Evolutionary conservation across 768 basidiomycete genomes (phyloP).

Genomic region (Suillus weaverae): DNA sequence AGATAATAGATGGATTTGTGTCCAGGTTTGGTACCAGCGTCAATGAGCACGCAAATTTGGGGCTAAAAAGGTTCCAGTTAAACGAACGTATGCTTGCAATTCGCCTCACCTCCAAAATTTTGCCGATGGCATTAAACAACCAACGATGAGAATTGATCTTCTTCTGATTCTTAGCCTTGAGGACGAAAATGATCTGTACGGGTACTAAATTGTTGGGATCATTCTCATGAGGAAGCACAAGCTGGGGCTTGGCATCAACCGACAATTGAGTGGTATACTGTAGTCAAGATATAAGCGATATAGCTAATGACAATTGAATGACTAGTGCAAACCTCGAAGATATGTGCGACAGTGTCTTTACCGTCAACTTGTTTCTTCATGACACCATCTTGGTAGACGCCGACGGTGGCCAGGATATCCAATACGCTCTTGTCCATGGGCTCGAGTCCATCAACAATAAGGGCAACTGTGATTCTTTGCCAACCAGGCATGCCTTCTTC

Average conservation of each 20-base stretch:
- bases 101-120: slow-evolving; percentile 62
- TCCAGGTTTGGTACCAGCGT: slow-evolving; percentile 96
- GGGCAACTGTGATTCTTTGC: slow-evolving; percentile 88
- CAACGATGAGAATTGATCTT: slow-evolving; percentile 96
- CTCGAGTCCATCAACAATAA: slow-evolving; percentile 91
- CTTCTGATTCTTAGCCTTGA: slow-evolving; percentile 95
- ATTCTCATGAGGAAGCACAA: slow-evolving; percentile 86
- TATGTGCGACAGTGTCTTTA: slow-evolving; percentile 89
- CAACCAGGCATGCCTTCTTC: slow-evolving; percentile 85
- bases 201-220: slow-evolving; percentile 93
- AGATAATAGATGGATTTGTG: slow-evolving; percentile 95
- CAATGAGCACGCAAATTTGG: slow-evolving; percentile 88
- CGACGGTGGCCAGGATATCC: slow-evolving; percentile 85
- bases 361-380: slow-evolving; percentile 92
- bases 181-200: slow-evolving; percentile 85
- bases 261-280: slow-evolving; percentile 97
- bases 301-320: background rate
- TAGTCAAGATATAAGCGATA: slow-evolving; percentile 9
- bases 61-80: slow-evolving; percentile 49
- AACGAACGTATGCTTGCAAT: slow-evolving; percentile 1
- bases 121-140: slow-evolving; percentile 93
- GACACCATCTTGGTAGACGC: slow-evolving; percentile 92
- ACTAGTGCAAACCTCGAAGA: slow-evolving; percentile 73
- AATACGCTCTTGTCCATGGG: slow-evolving; percentile 95
- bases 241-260: slow-evolving; percentile 85